phyloP scores from a whole-genome alignment of 805 yeast genomes.

The Metschnikowia orientalis region DNA sequence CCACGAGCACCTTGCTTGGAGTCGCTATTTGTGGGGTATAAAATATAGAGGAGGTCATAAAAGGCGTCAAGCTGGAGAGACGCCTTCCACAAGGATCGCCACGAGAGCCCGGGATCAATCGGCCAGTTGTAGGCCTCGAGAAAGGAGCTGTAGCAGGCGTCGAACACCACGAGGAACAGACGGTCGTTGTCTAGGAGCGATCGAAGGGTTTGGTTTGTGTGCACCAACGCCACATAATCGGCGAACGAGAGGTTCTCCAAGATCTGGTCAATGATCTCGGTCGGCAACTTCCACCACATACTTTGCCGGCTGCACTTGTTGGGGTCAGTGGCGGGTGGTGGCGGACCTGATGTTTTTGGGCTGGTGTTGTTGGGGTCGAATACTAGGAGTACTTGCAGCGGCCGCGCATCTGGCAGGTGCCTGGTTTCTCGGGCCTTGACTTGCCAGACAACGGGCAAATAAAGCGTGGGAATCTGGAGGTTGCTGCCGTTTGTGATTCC shows the following conservation, averaged over 20 bases:
- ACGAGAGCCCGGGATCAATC: neutral
- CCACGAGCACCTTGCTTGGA: no score
- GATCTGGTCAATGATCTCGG: slow-evolving; percentile 12
- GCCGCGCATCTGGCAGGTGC: no score
- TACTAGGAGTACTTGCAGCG: no score
- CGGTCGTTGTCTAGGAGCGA: slow-evolving; percentile 8
- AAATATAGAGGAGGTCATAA: slow-evolving; percentile 1
- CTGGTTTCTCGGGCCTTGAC: no score
- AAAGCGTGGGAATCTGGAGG: no score
- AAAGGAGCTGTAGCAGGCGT: slow-evolving; percentile 6
- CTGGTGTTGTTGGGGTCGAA: no score
- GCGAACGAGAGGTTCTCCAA: slow-evolving; percentile 8
- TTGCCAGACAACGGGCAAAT: no score
- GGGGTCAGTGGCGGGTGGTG: no score
- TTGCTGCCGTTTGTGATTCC: no score
- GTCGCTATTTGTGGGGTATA: no score
- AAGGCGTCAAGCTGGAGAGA: neutral
- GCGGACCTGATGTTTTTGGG: no score
- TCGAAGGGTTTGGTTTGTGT: slow-evolving; percentile 9
- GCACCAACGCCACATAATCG: slow-evolving; percentile 14
- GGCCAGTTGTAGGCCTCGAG: slow-evolving; percentile 10
- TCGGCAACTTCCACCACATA: slow-evolving; percentile 18
- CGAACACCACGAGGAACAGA: slow-evolving; percentile 6
- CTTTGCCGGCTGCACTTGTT: no score
- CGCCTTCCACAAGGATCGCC: slow-evolving; percentile 1